A percentile compares a stretch with the other conserved stretches of the same genome.
phyloP scores from a whole-genome alignment of 2,329 filamentous ascomycete genomes.

The Decorospora gaudefroyi region DNA sequence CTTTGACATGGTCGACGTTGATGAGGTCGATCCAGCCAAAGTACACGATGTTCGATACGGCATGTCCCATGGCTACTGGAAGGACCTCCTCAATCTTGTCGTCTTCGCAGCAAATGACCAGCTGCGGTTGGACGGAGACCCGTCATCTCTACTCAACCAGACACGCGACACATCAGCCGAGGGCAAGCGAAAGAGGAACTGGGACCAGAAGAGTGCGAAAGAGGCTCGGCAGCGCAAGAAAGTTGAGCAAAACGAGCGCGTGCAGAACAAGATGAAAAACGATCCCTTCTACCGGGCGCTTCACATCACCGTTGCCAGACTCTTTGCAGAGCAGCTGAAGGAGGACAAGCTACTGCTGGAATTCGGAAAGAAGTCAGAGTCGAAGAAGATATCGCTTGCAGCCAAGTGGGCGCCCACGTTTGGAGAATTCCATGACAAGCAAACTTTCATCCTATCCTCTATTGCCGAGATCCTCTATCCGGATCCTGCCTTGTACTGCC shows the following conservation, averaged over 20 bases:
- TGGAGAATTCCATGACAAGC: conserved; percentile 61
- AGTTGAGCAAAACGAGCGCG: conserved; percentile 49
- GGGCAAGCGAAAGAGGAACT: conserved; percentile 26
- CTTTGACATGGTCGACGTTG: conserved; percentile 52
- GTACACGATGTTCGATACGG: conserved; percentile 40
- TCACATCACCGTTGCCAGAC: conserved; percentile 58
- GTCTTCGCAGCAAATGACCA: conserved; percentile 57
- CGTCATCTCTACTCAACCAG: conserved; percentile 49
- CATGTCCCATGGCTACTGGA: conserved; percentile 65
- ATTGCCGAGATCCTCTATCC: conserved; percentile 62
- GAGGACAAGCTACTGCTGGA: conserved; percentile 53
- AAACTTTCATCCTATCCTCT: conserved; percentile 61
- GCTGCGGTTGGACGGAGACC: conserved; percentile 52
- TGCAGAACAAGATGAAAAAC: conserved; percentile 50
- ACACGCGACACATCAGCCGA: conserved; percentile 29
- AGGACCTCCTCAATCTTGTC: conserved; percentile 63
- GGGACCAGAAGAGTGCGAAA: conserved; percentile 29
- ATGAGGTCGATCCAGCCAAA: conserved; percentile 37
- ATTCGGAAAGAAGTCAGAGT: conserved; percentile 48
- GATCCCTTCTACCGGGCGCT: conserved; percentile 58
- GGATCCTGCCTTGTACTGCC: conserved; percentile 36
- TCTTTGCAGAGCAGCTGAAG: conserved; percentile 62
- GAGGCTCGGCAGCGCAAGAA: conserved; percentile 41
- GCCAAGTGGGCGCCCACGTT: conserved; percentile 65
- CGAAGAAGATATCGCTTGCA: conserved; percentile 58